Base-by-base conservation (phyloP, 73 alveolate species). In the Paramecium bursaria region DNA sequence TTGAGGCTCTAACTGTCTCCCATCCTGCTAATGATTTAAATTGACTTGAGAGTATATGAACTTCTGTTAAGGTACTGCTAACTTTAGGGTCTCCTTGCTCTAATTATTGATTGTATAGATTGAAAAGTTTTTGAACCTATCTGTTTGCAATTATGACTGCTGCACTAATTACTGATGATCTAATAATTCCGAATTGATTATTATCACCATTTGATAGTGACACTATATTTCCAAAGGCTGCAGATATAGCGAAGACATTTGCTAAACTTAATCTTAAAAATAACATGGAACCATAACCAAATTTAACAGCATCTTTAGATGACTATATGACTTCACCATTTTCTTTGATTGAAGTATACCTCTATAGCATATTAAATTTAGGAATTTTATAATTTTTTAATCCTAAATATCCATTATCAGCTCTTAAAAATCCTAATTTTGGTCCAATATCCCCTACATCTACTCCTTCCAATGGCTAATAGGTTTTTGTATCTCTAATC, bases 361-460 rank as follows among this genome's bases (percentile, higher is more conserved):
- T 74, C 86, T 57, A 85, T 4, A 90, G 67, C 85, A 90, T 54
- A 11, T 88, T 67, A 4, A 74, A 80, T 55, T 87, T 74, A 7
- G 88, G 89, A 42, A 90, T 73, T 60, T 86, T 54, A 33, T 46
- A 86, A 22, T 90, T 29, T 3, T 50, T 75, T 14, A 90, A 53
- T 29, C 85, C 49, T 9, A 90, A 33, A 46, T 46, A 90, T 3
- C 94, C 94, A 74, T 88, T 88, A 42, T 88, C 94, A 13, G 67
- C 50, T 7, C 52, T 74, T 13, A 60, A 44, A 10, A 53, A 75
- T n/a, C 88, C 88, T 14, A 61, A 51, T 73, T 88, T 88, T 22
- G 77, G 86, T 31, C 91, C 94, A 22, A 82, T 74, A 14, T 88
- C 94, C 17, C 94, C 94, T 3, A 75, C 86, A 33, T 88, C 88